Evolutionary conservation across 2,329 filamentous ascomycete species (phyloP), one percentile per base, ranked within the genome.

Genomic region (Ceratocystis variospora): DNA sequence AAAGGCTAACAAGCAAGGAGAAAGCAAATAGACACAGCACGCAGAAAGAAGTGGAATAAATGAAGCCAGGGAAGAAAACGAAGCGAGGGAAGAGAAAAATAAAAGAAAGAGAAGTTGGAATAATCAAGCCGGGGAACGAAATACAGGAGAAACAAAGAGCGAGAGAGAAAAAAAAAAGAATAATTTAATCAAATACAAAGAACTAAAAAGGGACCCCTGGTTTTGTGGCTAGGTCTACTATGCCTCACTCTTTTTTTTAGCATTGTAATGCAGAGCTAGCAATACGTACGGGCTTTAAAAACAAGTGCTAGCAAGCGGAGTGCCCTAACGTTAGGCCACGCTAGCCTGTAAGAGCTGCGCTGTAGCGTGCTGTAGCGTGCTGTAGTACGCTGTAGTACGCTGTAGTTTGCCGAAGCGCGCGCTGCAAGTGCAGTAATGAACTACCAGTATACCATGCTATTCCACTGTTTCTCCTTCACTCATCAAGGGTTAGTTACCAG

Each of bases 41-140:
- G 17, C 48, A 28, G 48, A 53, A 53, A 28, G 63, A 33, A 28
- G 17, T n/a, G 55, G n/a, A 48, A 61, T n/a, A 48, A n/a, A 19
- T 28, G 46, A 61, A 59, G n/a, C 44, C 67, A 69, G 68, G 66
- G 53, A 44, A 63, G 46, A 66, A 50, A 66, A 65, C 59, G 68
- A 66, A 48, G 63, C 61, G 66, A 48, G 61, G 33, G n/a, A 44
- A 53, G 61, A 64, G 62, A 65, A 63, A 61, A 59, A 57, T 61
- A 22, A 55, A 25, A 55, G 63, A 61, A 66, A 57, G 57, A 61
- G 65, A 55, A 66, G 61, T 55, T 31, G 66, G 62, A 22, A 61
- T 33, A 17, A 65, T 15, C 25, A 15, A 55, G 17, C 41, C 6
- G 61, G 53, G 25, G 33, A 25, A 61, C 33, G 37, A 67, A 61